phyloP scores from a whole-genome alignment of 78 protist genomes.

The Dictyostelium firmibasis region DNA sequence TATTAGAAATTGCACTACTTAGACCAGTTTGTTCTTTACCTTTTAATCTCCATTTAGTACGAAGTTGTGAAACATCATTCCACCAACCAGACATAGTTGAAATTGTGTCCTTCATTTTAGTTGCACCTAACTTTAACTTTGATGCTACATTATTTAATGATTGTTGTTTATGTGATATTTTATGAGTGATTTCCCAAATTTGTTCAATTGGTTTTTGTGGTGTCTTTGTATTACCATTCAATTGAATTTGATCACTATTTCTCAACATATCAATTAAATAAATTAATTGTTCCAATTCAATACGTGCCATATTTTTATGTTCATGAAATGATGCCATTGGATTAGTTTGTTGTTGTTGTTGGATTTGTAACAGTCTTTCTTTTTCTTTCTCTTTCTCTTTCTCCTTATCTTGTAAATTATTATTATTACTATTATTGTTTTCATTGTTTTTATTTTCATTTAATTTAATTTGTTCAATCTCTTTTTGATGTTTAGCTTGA shows the following conservation, averaged over 20 bases:
- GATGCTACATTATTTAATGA: neutral
- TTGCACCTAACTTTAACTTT: conserved; percentile 25
- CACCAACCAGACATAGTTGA: conserved; percentile 42
- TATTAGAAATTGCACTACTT: neutral
- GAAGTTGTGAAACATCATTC: conserved; percentile 37
- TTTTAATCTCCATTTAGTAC: conserved; percentile 65
- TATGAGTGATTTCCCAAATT: neutral
- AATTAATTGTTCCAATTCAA: conserved; percentile 56
- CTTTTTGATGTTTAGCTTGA: conserved; percentile 48
- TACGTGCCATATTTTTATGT: conserved; percentile 38
- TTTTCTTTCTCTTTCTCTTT: neutral
- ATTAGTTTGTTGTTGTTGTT: neutral
- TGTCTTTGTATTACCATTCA: conserved; percentile 9
- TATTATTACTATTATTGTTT: neutral
- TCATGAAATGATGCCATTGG: conserved; percentile 44
- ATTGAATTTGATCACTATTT: neutral
- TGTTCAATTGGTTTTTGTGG: neutral
- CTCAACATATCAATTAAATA: conserved; percentile 41
- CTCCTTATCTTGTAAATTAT: neutral
- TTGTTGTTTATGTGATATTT: conserved; percentile 4
- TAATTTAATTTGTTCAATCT: neutral
- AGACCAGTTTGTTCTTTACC: conserved; percentile 31
- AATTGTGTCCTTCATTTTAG: conserved; percentile 35
- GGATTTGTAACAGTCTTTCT: neutral
- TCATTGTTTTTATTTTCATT: conserved; percentile 4